Evolutionary conservation across 306 rosid genomes (phyloP), one percentile per base, ranked within the genome.

Genomic region (Hylodesmum podocarpum): DNA sequence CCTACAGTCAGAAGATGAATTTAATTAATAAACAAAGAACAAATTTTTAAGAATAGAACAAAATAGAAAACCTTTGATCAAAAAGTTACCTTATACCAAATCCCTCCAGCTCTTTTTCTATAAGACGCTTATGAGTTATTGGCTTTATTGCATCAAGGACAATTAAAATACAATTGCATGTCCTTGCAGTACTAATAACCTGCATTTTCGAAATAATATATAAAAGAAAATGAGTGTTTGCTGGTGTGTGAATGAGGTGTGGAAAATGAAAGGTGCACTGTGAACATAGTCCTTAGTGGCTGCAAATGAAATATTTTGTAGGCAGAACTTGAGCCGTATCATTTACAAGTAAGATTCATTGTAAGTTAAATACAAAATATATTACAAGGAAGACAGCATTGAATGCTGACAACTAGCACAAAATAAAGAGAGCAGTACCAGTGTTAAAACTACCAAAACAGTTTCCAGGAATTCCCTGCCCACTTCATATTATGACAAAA

Each of bases 101-200:
- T 87, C 99, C 99, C 84, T 95, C 99, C 1, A 95, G 92, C 87
- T 95, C 99, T 81, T 95, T 95, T 75, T 95, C 99, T 57, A 95
- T 95, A 46, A 95, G 88, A 61, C 97, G 97, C 76, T 95, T 95
- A 78, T 95, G 99, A 14, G 99, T 95, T 69, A 95, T 95, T 67
- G 99, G 99, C 87, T 95, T 95, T 81, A 95, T 95, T 82, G 97
- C 99, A 84, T 95, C 99, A 18, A 95, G 97, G 66, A 95, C 99
- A 82, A 95, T 95, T 72, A 95, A 77, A 83, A 95, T 95, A 82
- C 97, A 91, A 85, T 90, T 95, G 89, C 99, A 95, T 55, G 99
- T 95, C 85, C 99, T 92, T 85, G 97, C 91, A 53, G 99, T 95
- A 85, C 99, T 95, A 83, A 95, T 95, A 80, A 95, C 99, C 99